Conservation (phyloP, 345 rosid species). For the Populus nigra region DNA sequence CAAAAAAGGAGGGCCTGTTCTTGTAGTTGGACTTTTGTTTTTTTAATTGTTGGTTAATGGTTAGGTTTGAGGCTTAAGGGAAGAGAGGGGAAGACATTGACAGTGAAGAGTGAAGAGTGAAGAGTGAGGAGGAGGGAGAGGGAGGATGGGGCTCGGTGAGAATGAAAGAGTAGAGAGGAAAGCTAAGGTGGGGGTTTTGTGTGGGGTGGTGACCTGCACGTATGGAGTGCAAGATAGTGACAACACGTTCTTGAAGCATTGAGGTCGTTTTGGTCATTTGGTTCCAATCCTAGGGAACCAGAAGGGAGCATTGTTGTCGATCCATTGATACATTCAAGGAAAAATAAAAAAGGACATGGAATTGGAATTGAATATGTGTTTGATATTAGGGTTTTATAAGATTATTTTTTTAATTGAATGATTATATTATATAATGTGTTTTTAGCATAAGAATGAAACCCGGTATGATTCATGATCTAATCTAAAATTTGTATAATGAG, state of each 20-base stretch:
- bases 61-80: not conserved
- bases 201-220: conserved; percentile 24
- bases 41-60: too few species aligned
- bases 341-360: not conserved
- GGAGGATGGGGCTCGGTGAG: conserved; percentile 19
- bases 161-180: conserved; percentile 8
- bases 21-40: not conserved
- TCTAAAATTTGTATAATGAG: too few species aligned
- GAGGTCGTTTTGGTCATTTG: conserved; percentile 14
- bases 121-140: not conserved
- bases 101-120: not conserved
- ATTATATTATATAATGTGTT: too few species aligned
- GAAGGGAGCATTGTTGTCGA: not conserved
- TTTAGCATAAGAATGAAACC: too few species aligned
- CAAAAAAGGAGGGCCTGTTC: not conserved
- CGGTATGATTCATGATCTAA: too few species aligned
- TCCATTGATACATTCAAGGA: not conserved
- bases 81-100: not conserved
- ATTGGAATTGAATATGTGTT: too few species aligned
- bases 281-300: not conserved
- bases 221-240: conserved; percentile 24
- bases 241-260: conserved; percentile 10
- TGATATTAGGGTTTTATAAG: too few species aligned
- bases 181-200: not conserved
- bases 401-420: too few species aligned